Evolutionary conservation across 225 moss, liverwort and hornwort genomes (phyloP), one percentile per base, ranked within the genome.

Genomic region (Physcomitrellopsis africana): DNA sequence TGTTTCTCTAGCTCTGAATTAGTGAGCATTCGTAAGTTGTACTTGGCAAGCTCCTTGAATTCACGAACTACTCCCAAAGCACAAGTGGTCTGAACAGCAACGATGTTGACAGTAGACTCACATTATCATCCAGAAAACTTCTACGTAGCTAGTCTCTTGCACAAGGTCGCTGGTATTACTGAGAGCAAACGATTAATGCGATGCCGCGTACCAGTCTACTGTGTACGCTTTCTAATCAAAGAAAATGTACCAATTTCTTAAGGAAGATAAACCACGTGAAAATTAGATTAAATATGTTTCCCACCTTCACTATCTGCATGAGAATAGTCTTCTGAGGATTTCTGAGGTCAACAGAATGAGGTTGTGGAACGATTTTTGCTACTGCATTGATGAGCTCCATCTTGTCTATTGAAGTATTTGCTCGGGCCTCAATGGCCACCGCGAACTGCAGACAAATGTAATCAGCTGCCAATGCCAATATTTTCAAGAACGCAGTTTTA

Each of bases 251-350:
- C 15, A 45, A 27, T 41, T 63, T 54, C 52, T 60, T 18, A 12
- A 54, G 15, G 70, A 48, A 67, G 5, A 59, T 17, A 16, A 73
- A 69, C 66, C 77, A 66, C 22, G 70, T 48, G 20, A 68, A 58
- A 41, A 37, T 23, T 60, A 65, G 16, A 76, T n/a, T 23, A 24
- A 19, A 26, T 26, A 44, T 0, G 43, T 56, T 65, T 70, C 9
- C 18, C 70, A 99, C 99, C 99, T 99, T 99, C 17, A 99, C 91
- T 69, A 99, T 88, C 85, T 99, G 99, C 74, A 99, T 67, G 52
- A 95, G 86, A 51, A 99, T 95, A 16, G 99, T 99, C 64, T 99
- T 99, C 45, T 95, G 86, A 63, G 99, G 99, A 43, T 92, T 89
- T 73, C 83, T 92, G 43, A 99, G 88, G 76, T 95, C 90, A 44